Evolutionary conservation across 345 rosid genomes (phyloP), one percentile per base, ranked within the genome.

Genomic region (Melaleuca alternifolia): DNA sequence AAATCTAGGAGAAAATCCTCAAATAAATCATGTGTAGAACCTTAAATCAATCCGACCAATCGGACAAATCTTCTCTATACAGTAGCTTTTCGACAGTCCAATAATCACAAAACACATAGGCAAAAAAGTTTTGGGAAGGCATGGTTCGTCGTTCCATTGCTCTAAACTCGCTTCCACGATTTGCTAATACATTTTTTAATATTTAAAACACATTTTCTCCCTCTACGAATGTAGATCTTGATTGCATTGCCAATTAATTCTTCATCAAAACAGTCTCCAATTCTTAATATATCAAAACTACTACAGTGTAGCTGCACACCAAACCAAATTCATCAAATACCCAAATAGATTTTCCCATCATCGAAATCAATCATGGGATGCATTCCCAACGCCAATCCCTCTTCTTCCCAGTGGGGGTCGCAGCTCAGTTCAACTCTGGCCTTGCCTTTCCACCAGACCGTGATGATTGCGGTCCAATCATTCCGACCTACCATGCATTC

Each of bases 1-100:
- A n/a, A n/a, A n/a, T n/a, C n/a, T n/a, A n/a, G n/a, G n/a, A n/a
- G n/a, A n/a, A n/a, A n/a, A n/a, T n/a, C n/a, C n/a, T n/a, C n/a
- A n/a, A n/a, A n/a, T n/a, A n/a, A n/a, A n/a, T n/a, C n/a, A n/a
- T n/a, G n/a, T n/a, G n/a, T n/a, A n/a, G n/a, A n/a, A n/a, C n/a
- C n/a, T n/a, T n/a, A n/a, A n/a, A n/a, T n/a, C n/a, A n/a, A n/a
- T n/a, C n/a, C n/a, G n/a, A n/a, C n/a, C n/a, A n/a, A n/a, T n/a
- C n/a, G n/a, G n/a, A n/a, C n/a, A n/a, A n/a, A n/a, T n/a, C n/a
- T n/a, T n/a, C n/a, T n/a, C n/a, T n/a, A n/a, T n/a, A n/a, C n/a
- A n/a, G n/a, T n/a, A n/a, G n/a, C n/a, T n/a, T n/a, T 59, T 0
- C 4, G 0, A n/a, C 37, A 1, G n/a, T 59, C 18, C 37, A 59